Base-by-base conservation (phyloP, 345 rosid species). In the Eucalyptus camaldulensis region DNA sequence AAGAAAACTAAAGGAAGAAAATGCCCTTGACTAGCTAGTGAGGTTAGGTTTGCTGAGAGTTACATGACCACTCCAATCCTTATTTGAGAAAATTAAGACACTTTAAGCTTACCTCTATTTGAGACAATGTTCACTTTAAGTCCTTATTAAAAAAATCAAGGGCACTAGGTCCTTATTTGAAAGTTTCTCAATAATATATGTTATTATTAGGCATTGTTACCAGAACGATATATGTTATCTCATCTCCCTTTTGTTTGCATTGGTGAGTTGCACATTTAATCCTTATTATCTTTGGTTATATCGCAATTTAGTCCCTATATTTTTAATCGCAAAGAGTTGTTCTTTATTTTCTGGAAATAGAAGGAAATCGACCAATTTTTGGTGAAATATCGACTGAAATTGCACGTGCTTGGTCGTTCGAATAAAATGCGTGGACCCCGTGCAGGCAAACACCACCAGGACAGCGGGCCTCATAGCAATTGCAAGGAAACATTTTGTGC, bases 41-140 rank as follows among this genome's bases (percentile, higher is more conserved):
- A 53, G 24, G 58, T 53, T 53, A 53, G 25, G 58, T 19, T 53
- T 53, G 58, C 8, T 53, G 5, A 53, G 24, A 53, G 58, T 53
- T 53, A 53, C 58, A 53, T 19, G 58, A 53, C 58, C 25, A 53
- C 58, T 53, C 10, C 1, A 19, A 53, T 53, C 5, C 10, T 53
- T 53, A 53, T 53, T 53, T 53, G 25, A 53, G 10, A 53, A 53
- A 53, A 53, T 53, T 19, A 53, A 53, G 58, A 1, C 58, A 53
- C 2, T 19, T 53, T 4, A 19, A 1, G 2, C 1, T 0, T 19
- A 0, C 0, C 0, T 19, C 2, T 1, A 53, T 53, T 53, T 53
- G 25, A 53, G 10, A 53, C 0, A 53, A 53, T 53, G 2, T 19
- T 53, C 1, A 53, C 9, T 53, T 53, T 53, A 53, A 4, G 10